Evolutionary conservation across 805 yeast genomes (phyloP).

Genomic region (Candida maltosa): DNA sequence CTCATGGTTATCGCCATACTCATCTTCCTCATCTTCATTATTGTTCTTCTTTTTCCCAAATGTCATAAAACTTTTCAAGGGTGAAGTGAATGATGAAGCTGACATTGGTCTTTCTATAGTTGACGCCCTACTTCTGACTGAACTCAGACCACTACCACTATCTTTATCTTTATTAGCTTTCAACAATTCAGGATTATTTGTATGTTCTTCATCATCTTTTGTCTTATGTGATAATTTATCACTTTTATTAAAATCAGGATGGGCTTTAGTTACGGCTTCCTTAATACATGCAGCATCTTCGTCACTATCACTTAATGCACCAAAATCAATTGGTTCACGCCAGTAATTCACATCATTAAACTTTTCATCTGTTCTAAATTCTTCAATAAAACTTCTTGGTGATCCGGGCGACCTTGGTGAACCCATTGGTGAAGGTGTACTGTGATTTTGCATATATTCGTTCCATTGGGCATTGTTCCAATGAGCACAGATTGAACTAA

Average conservation of each 20-base stretch:
- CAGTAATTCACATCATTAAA: constrained; percentile 89
- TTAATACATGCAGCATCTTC: constrained; percentile 19
- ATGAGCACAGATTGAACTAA: constrained; percentile 25
- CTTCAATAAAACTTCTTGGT: constrained; percentile 33
- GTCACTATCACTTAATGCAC: constrained; percentile 54
- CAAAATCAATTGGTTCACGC: constrained; percentile 77
- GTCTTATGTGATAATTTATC: constrained; percentile 5
- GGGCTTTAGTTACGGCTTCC: constrained; percentile 2
- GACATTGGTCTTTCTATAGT: constrained; percentile 30
- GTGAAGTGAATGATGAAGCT: constrained; percentile 35
- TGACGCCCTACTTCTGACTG: constrained; percentile 12
- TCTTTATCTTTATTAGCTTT: no score
- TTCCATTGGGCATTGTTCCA: constrained; percentile 36
- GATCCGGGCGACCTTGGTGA: constrained; percentile 20
- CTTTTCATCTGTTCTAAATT: constrained; percentile 46
- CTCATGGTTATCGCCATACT: constrained; percentile 14
- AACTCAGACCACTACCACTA: constrained; percentile 14
- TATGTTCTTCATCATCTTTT: constrained; percentile 3
- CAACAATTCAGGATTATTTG: constrained; percentile 7
- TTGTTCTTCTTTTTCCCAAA: constrained; percentile 26
- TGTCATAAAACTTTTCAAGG: constrained; percentile 39
- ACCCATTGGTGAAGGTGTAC: constrained; percentile 1
- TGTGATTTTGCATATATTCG: constrained; percentile 22
- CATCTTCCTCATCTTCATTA: constrained; percentile 25
- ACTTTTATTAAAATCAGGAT: no score